Evolutionary conservation across 805 yeast genomes (phyloP).

Genomic region (Yamadazyma sp.): DNA sequence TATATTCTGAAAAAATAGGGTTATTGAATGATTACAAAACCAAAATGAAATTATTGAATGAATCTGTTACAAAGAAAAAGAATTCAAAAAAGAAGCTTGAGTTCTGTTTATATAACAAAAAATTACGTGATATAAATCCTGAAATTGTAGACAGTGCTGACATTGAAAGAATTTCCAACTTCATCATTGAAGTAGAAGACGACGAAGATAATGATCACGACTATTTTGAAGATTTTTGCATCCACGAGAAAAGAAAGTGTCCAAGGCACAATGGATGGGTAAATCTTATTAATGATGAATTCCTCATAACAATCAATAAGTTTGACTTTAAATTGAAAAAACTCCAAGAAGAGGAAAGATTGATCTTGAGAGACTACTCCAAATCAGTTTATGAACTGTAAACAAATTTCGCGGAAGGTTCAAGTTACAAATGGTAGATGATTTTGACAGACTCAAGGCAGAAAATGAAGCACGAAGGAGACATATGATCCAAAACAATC

Average conservation of each 20-base stretch:
- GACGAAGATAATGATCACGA: conserved; percentile 3
- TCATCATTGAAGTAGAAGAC: background rate
- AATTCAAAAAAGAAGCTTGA: conserved; percentile 12
- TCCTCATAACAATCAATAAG: conserved; percentile 16
- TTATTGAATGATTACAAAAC: conserved; percentile 33
- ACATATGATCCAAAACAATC: conserved; percentile 5
- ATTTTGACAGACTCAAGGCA: conserved; percentile 11
- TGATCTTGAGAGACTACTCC: conserved; percentile 33
- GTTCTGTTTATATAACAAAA: conserved; percentile 11
- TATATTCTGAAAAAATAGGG: conserved; percentile 14
- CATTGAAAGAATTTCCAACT: conserved; percentile 3
- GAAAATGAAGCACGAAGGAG: conserved; percentile 8
- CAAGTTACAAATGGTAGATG: conserved; percentile 7
- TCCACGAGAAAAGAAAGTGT: conserved; percentile 56
- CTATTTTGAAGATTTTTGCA: conserved; percentile 28
- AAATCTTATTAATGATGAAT: conserved; percentile 32
- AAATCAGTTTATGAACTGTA: conserved; percentile 24
- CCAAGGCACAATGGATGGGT: conserved; percentile 53
- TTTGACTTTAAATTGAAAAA: conserved; percentile 21
- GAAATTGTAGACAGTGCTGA: conserved; percentile 2
- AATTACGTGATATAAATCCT: conserved; percentile 7
- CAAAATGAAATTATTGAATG: conserved; percentile 35
- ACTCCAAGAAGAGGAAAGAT: conserved; percentile 27
- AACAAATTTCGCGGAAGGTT: background rate
- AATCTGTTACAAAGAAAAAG: conserved; percentile 18